Percentiles rank a stretch among this genome's conserved stretches.
phyloP scores from a whole-genome alignment of 306 rosid genomes.

The Trifolium subterraneum region DNA sequence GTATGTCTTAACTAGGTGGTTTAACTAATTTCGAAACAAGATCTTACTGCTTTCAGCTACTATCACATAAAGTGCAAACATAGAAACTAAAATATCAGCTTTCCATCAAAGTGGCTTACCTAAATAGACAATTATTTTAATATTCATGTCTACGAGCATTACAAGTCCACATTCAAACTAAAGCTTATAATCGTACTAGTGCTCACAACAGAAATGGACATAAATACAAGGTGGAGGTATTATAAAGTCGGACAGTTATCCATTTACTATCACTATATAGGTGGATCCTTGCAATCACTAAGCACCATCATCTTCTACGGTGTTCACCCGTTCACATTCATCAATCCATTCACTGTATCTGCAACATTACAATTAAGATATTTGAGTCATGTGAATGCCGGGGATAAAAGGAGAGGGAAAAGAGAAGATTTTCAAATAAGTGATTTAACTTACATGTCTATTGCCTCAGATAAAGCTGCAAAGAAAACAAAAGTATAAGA shows the following conservation, averaged over 20 bases:
- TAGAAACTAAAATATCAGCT: background rate
- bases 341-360: conserved; percentile 99
- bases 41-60: background rate
- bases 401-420: background rate
- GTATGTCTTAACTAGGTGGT: background rate
- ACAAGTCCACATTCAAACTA: conserved; percentile 23
- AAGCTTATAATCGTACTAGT: background rate
- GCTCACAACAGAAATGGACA: conserved; percentile 20
- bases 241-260: conserved; percentile 25
- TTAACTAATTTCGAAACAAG: background rate
- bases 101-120: conserved; percentile 23
- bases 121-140: conserved; percentile 39
- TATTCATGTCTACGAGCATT: conserved; percentile 29
- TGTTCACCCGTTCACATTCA: conserved; percentile 91
- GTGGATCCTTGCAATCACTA: conserved; percentile 37
- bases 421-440: conserved; percentile 11
- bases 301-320: conserved; percentile 71
- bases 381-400: background rate
- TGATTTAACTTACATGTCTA: conserved; percentile 75
- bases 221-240: conserved; percentile 33
- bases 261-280: conserved; percentile 16
- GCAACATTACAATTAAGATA: conserved; percentile 39
- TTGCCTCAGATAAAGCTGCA: conserved; percentile 89
- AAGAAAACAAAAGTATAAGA: background rate
- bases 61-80: conserved; percentile 22